Base-by-base conservation (phyloP, 306 rosid species). In the Geum urbanum region DNA sequence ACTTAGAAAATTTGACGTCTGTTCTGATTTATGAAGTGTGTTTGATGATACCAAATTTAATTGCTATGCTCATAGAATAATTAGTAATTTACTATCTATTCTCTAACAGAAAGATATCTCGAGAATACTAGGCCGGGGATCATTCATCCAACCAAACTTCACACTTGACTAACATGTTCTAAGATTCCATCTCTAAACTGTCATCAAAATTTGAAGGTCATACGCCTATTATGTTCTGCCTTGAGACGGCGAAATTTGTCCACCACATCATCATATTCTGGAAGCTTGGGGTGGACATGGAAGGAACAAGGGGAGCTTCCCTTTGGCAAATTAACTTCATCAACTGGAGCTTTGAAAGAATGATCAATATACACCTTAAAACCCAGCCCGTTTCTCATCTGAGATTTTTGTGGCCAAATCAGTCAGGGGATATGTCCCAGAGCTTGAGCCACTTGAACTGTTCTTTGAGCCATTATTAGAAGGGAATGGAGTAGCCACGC, bases 201-300 rank as follows among this genome's bases (percentile, higher is more conserved):
- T 67, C 22, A 39, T 20, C 19, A 52, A 68, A 39, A 40, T 13
- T 46, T 8, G 14, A 19, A 67, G 24, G 12, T 74, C 4, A 47
- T 39, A 48, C 14, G 52, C 24, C 18, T 72, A 32, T n/a, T 58
- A 22, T 58, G 20, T 56, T 39, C 68, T 48, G 60, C 73, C 43
- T 58, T 67, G 14, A 67, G 49, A 37, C 8, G 41, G 6, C 0
- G 12, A 39, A 74, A 50, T 56, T 66, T 56, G 56, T 45, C 51
- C 47, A 19, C 61, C 35, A 74, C 62, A 24, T 78, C 75, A 52
- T 73, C 82, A 19, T 72, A 66, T 13, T 77, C 39, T 16, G 70
- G 74, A 27, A 72, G 74, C 62, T 72, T 77, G 65, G 77, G 73
- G 32, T 77, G 73, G 64, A 77, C 77, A 72, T 72, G 80, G 47